A percentile compares a stretch with the other conserved stretches of the same genome.
Evolutionary conservation across 2,329 filamentous ascomycete genomes (phyloP).

Genomic region (Aspergillus sp.): DNA sequence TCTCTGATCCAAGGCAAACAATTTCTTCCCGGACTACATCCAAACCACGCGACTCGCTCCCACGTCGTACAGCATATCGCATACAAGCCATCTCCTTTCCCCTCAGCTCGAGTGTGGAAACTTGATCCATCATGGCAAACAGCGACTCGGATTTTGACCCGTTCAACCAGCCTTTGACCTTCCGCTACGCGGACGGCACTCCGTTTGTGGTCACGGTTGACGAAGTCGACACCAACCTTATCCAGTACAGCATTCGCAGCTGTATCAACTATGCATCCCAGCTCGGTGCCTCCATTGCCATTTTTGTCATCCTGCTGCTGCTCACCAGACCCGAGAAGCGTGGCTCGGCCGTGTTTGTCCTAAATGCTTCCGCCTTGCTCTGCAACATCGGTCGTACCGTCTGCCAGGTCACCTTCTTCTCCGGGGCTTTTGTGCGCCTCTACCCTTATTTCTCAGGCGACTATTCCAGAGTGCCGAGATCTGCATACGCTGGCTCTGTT

Average conservation of each 20-base stretch:
- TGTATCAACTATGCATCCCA: constrained; percentile 69
- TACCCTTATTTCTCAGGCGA: constrained; percentile 62
- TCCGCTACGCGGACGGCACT: constrained; percentile 47
- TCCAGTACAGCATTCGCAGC: constrained; percentile 48
- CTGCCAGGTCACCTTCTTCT: constrained; percentile 53
- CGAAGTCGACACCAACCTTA: constrained; percentile 43
- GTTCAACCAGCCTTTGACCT: constrained; percentile 52
- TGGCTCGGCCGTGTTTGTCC: constrained; percentile 60
- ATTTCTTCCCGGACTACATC: background rate
- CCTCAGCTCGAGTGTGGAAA: background rate
- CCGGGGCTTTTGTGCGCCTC: constrained; percentile 59
- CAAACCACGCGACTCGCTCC: background rate
- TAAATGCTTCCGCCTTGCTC: constrained; percentile 63
- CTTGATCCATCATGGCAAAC: background rate
- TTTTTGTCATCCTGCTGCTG: constrained; percentile 65
- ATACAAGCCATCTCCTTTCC: background rate
- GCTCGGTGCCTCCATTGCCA: constrained; percentile 65
- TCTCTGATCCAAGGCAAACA: background rate
- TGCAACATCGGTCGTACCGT: constrained; percentile 58
- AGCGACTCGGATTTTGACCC: constrained; percentile 47
- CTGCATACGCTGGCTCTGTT: constrained; percentile 49
- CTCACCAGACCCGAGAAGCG: constrained; percentile 68
- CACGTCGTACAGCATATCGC: constrained; percentile 2
- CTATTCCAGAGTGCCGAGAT: constrained; percentile 47
- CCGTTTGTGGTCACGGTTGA: constrained; percentile 42